These are phyloP conservation scores for Bruguiera hainesii DNA, from an alignment of 441 rosid species.

Conservation along the genomic window DNA sequence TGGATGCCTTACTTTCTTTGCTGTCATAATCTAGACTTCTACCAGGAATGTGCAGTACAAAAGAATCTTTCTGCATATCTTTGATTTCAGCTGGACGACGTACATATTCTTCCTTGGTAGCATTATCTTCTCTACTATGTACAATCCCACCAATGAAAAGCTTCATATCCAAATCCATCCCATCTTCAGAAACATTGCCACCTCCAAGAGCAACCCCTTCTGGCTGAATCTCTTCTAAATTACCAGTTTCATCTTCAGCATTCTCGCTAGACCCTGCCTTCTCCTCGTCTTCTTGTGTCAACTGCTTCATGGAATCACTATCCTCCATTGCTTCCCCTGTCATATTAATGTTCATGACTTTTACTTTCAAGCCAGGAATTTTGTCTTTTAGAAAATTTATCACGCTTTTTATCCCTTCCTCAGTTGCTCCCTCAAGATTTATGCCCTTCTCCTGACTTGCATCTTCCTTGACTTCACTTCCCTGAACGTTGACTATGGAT, in stretches of 20 bases:
- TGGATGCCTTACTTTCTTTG: slow-evolving; percentile 45
- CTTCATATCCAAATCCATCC: slow-evolving; percentile 62
- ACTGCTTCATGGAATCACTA: slow-evolving; percentile 50
- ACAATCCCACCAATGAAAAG: slow-evolving; percentile 85
- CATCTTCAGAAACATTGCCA: slow-evolving; percentile 42
- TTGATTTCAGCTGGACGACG: slow-evolving; percentile 72
- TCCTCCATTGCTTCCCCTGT: slow-evolving; percentile 55
- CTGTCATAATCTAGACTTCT: slow-evolving; percentile 41
- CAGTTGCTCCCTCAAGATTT: slow-evolving; percentile 71
- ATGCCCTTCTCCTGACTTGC: slow-evolving; percentile 60
- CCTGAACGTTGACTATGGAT: slow-evolving; percentile 49
- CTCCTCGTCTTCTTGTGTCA: slow-evolving; percentile 61
- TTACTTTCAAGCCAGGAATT: slow-evolving; percentile 87
- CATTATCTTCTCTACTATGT: slow-evolving; percentile 62
- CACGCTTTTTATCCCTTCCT: slow-evolving; percentile 89
- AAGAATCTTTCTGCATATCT: slow-evolving; percentile 70
- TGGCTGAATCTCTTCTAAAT: slow-evolving; percentile 56
- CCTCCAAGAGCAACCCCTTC: slow-evolving; percentile 44
- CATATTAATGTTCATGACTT: slow-evolving; percentile 59
- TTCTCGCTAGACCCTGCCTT: slow-evolving; percentile 42
- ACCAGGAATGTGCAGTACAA: slow-evolving; percentile 62
- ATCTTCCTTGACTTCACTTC: slow-evolving; percentile 58
- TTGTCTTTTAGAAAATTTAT: slow-evolving; percentile 87
- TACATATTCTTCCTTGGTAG: slow-evolving; percentile 61
- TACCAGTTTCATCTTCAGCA: slow-evolving; percentile 52